These are phyloP conservation scores for Penicillium pulvis DNA, from an alignment of 495 filamentous ascomycete genomes.

Conservation along the genomic window DNA sequence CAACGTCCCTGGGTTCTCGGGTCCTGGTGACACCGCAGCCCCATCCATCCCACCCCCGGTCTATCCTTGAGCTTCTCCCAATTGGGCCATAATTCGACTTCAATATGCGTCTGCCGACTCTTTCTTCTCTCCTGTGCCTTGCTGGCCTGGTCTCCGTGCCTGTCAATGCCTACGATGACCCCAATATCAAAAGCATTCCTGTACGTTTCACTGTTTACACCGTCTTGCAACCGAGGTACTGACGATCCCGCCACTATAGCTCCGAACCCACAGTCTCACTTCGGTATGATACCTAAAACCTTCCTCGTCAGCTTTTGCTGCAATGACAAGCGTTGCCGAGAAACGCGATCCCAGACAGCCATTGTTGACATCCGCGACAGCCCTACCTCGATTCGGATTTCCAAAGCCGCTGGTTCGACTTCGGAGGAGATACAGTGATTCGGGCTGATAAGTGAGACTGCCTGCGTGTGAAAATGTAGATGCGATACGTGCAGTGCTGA, in stretches of 20 bases:
- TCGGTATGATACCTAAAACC: slow-evolving; percentile 41
- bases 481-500: slow-evolving; percentile 16
- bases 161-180: slow-evolving; percentile 38
- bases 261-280: slow-evolving; percentile 74
- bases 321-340: not conserved
- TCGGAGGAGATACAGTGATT: slow-evolving; percentile 93
- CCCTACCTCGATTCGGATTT: slow-evolving; percentile 98
- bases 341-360: not conserved
- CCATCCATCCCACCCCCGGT: slow-evolving; percentile 26
- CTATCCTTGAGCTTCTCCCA: slow-evolving; percentile 27
- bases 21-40: slow-evolving; percentile 35
- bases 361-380: slow-evolving; percentile 50
- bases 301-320: not conserved
- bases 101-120: slow-evolving; percentile 42
- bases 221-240: slow-evolving; percentile 21
- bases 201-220: slow-evolving; percentile 35
- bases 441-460: slow-evolving; percentile 78
- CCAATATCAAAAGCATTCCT: slow-evolving; percentile 58
- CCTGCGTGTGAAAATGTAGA: not conserved
- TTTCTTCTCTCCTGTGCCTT: slow-evolving; percentile 44
- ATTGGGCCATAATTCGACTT: slow-evolving; percentile 26
- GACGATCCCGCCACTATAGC: slow-evolving; percentile 40
- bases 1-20: slow-evolving; percentile 19
- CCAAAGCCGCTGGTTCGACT: slow-evolving; percentile 99
- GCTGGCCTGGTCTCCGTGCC: slow-evolving; percentile 37